phyloP scores from a whole-genome alignment of 768 basidiomycete genomes.

The Cystobasidium tubakii region DNA sequence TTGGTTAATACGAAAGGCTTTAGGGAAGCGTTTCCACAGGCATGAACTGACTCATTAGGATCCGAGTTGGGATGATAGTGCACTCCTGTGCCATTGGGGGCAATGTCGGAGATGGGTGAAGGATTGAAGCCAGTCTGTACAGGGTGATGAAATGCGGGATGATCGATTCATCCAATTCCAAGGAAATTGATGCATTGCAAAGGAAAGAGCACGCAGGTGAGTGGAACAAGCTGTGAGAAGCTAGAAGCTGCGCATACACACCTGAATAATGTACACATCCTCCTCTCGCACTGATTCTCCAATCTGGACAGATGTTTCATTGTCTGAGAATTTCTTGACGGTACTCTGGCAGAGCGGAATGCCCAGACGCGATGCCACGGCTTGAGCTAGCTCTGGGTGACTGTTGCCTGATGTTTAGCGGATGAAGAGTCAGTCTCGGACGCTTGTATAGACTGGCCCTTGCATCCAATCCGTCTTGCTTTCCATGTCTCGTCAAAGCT shows the following conservation, averaged over 20 bases:
- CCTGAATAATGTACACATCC: slow-evolving; percentile 98
- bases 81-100: not conserved
- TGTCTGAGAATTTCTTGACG: slow-evolving; percentile 64
- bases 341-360: slow-evolving; percentile 77
- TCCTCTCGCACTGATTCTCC: slow-evolving; percentile 92
- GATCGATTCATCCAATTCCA: not conserved
- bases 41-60: slow-evolving; percentile 64
- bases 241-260: slow-evolving; percentile 51
- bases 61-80: slow-evolving; percentile 51
- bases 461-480: too few relatives aligned
- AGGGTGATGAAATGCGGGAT: not conserved
- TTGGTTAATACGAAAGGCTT: not conserved
- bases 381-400: slow-evolving; percentile 92
- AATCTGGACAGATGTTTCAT: slow-evolving; percentile 68
- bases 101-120: slow-evolving; percentile 38
- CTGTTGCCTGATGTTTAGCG: slow-evolving; percentile 66
- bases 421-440: not conserved
- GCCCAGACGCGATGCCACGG: slow-evolving; percentile 90
- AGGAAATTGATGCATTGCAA: not conserved
- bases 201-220: too few relatives aligned
- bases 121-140: slow-evolving; percentile 47
- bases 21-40: not conserved
- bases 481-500: not conserved
- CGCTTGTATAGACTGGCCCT: too few relatives aligned
- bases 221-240: too few relatives aligned